These are phyloP conservation scores for Mariannaea sp. DNA, from an alignment of 2,329 filamentous ascomycete species.

Conservation along the genomic window DNA sequence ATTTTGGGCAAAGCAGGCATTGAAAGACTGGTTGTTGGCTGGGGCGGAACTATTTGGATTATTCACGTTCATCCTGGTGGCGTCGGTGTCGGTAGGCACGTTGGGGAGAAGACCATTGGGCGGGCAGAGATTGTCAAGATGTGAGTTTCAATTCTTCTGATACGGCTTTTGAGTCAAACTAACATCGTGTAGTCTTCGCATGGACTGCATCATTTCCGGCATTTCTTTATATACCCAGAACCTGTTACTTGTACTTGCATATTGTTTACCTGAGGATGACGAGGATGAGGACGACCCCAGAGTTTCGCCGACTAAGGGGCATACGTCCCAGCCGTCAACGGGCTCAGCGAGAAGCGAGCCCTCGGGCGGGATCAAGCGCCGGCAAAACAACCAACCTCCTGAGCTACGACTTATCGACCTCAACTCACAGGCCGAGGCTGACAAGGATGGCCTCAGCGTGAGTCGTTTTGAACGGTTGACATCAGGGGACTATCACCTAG, in stretches of 20 bases:
- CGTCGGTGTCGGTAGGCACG: conserved; percentile 66
- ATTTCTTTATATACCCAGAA: conserved; percentile 95
- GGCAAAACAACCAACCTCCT: conserved; percentile 80
- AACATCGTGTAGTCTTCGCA: conserved; percentile 71
- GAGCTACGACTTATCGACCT: conserved; percentile 92
- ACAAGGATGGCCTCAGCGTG: conserved; percentile 83
- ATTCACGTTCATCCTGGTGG: conserved; percentile 84
- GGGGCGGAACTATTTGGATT: conserved; percentile 96
- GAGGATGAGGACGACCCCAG: conserved; percentile 55
- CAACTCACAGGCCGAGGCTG: conserved; percentile 81
- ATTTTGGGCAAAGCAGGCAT: conserved; percentile 54
- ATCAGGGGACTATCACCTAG: conserved; percentile 89
- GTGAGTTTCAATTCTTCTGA: conserved; percentile 65
- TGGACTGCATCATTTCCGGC: conserved; percentile 97
- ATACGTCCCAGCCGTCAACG: conserved; percentile 50
- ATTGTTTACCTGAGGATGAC: conserved; percentile 76
- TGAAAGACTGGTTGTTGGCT: conserved; percentile 89
- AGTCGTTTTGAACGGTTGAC: conserved; percentile 86
- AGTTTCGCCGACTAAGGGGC: conserved; percentile 42
- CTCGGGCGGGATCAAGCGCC: conserved; percentile 68
- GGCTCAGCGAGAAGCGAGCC: conserved; percentile 61
- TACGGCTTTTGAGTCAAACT: conserved; percentile 63
- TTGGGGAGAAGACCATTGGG: conserved; percentile 73
- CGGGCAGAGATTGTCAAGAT: conserved; percentile 91
- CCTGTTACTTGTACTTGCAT: conserved; percentile 88